Evolutionary conservation across 2,329 filamentous ascomycete genomes (phyloP), one percentile per base, ranked within the genome.

Genomic region (Fusarium circinatum): DNA sequence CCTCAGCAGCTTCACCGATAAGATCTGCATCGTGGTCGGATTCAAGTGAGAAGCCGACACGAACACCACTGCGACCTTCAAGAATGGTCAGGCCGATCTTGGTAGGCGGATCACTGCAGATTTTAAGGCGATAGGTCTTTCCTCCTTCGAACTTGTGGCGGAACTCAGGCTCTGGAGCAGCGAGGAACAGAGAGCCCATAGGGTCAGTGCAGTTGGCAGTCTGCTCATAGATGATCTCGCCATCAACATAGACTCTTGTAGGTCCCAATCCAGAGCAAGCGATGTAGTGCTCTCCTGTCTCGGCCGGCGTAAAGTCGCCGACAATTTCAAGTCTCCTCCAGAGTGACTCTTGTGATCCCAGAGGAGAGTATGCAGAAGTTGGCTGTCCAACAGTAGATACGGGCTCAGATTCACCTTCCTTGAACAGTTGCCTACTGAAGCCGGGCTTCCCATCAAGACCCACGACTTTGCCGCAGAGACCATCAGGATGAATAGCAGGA

Each of bases 1-100:
- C 82, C 9, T 86, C 82, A 1, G 89, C 86, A 4, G 91, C 91
- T 60, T 90, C 81, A 6, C 75, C 80, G 2, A 82, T 58, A 20
- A 83, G 73, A 59, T 82, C 78, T 8, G 79, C 73, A 57, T 82
- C 80, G 49, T 81, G 76, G 20, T 77, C 75, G 1, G 78, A 79
- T n/a, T 76, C 77, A 0, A 80, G 65, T 7, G 77, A 79, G 26
- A 80, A 76, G 11, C 80, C 80, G 1, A 80, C 49, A 6, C 78
- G 79, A 5, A 80, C 71, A 2, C 78, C 80, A 32, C 75, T 76
- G 8, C 76, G 75, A 17, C 79, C 79, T 26, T 80, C 78, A 1
- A 81, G 65, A 13, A 80, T 76, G 4, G 76, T 75, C 4, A 79
- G n/a, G 0, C 77, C 75, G n/a, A 79, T 79, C 39, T 78, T 78